A percentile compares a stretch with the other conserved stretches of the same genome.
phyloP scores from a whole-genome alignment of 306 rosid genomes.

The Carpinus viminea region DNA sequence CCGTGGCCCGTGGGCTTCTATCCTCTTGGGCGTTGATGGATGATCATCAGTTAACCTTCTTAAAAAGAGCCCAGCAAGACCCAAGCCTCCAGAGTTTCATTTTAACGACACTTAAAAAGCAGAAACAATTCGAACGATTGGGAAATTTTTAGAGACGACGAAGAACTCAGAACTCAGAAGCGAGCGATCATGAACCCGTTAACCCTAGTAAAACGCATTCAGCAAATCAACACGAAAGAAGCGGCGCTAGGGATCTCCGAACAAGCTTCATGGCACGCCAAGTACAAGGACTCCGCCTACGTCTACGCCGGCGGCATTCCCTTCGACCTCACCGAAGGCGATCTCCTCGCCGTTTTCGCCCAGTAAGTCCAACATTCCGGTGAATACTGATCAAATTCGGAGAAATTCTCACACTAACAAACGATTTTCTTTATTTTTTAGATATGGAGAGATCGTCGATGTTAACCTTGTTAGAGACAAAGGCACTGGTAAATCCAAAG shows the following conservation, averaged over 20 bases:
- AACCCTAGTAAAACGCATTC: conserved; percentile 86
- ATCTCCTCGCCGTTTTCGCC: conserved; percentile 84
- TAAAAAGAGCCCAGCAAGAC: neutral
- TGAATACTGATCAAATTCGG: too few relatives aligned
- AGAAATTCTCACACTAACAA: too few relatives aligned
- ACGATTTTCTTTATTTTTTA: conserved; percentile 19
- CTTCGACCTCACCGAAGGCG: conserved; percentile 93
- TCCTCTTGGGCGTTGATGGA: neutral
- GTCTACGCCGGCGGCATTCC: conserved; percentile 84
- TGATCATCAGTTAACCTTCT: neutral
- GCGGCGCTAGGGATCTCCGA: conserved; percentile 77
- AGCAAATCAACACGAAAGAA: conserved; percentile 74
- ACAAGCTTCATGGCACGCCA: conserved; percentile 85
- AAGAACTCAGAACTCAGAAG: too few relatives aligned
- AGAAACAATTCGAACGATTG: neutral
- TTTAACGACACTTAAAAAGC: neutral
- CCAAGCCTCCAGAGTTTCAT: neutral
- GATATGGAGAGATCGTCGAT: conserved; percentile 88
- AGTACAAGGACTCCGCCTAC: conserved; percentile 85
- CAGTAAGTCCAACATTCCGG: conserved; percentile 44
- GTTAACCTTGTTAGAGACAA: conserved; percentile 90
- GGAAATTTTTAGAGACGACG: neutral
- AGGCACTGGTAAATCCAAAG: conserved; percentile 88
- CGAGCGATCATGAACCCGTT: conserved; percentile 65
- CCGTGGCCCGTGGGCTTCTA: neutral